A percentile compares a stretch with the other conserved stretches of the same genome.
Conservation (phyloP, 768 basidiomycete species). For the Calocybe indica region DNA sequence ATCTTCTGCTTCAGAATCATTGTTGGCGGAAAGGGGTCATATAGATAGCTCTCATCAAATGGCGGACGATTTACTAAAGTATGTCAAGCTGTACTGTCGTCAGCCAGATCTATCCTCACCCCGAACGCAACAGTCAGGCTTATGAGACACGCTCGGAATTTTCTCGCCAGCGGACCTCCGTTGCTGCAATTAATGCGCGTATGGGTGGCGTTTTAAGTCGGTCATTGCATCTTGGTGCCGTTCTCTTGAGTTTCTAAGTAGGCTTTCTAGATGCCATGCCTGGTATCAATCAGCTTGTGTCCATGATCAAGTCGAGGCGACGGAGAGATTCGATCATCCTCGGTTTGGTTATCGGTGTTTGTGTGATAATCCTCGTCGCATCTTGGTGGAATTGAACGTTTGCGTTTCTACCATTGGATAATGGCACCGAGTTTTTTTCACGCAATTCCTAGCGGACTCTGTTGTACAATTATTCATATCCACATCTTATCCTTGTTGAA, state of each 20-base stretch:
- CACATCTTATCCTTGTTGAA: background rate
- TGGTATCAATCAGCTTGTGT: constrained; percentile 86
- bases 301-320: constrained; percentile 90
- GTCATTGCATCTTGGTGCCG: constrained; percentile 17
- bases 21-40: constrained; percentile 80
- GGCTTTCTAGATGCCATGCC: constrained; percentile 74
- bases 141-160: constrained; percentile 97
- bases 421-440: too few species aligned
- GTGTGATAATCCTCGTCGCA: constrained; percentile 52
- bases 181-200: constrained; percentile 76
- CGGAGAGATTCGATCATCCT: constrained; percentile 87
- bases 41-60: constrained; percentile 94
- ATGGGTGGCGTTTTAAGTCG: constrained; percentile 81
- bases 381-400: constrained; percentile 37
- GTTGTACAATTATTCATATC: background rate
- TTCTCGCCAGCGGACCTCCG: constrained; percentile 66
- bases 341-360: constrained; percentile 83
- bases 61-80: constrained; percentile 91
- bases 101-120: background rate
- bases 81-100: constrained; percentile 18
- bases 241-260: constrained; percentile 1
- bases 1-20: constrained; percentile 78
- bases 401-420: too few species aligned
- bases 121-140: constrained; percentile 65
- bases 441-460: constrained; percentile 5